These are phyloP conservation scores for Helminthosporium solani DNA, from an alignment of 2,329 filamentous ascomycete species.

Conservation along the genomic window DNA sequence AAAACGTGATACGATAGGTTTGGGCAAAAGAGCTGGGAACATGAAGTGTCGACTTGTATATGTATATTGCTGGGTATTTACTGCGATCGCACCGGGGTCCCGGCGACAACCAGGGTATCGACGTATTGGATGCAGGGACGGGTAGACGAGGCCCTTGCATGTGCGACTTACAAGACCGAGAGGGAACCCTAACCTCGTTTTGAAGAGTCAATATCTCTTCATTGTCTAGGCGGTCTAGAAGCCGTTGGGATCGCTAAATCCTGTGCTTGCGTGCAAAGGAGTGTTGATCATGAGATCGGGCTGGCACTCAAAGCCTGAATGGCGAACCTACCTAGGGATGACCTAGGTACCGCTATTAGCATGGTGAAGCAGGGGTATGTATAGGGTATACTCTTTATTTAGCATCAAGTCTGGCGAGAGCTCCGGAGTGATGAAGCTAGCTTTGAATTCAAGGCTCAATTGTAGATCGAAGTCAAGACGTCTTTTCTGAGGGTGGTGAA, in stretches of 20 bases:
- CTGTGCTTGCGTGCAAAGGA: background rate
- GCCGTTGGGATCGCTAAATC: slow-evolving; percentile 13
- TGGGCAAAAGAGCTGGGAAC: slow-evolving; percentile 19
- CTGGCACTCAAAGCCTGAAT: too few species aligned
- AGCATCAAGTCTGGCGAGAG: background rate
- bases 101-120: slow-evolving; percentile 26
- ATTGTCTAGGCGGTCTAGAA: slow-evolving; percentile 18
- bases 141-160: slow-evolving; percentile 27
- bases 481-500: slow-evolving; percentile 21
- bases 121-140: slow-evolving; percentile 21
- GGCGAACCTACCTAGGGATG: background rate
- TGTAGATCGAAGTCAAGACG: background rate
- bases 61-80: slow-evolving; percentile 37
- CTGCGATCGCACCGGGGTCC: slow-evolving; percentile 28
- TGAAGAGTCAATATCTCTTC: slow-evolving; percentile 13
- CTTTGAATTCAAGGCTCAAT: background rate
- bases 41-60: slow-evolving; percentile 35
- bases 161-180: slow-evolving; percentile 15
- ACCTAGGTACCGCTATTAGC: background rate
- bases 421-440: background rate
- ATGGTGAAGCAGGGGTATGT: background rate
- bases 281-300: background rate
- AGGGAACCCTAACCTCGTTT: slow-evolving; percentile 7
- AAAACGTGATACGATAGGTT: slow-evolving; percentile 23
- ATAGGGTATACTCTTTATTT: background rate